Evolutionary conservation across 768 basidiomycete genomes (phyloP), one percentile per base, ranked within the genome.

Genomic region (Mycena chlorophos): DNA sequence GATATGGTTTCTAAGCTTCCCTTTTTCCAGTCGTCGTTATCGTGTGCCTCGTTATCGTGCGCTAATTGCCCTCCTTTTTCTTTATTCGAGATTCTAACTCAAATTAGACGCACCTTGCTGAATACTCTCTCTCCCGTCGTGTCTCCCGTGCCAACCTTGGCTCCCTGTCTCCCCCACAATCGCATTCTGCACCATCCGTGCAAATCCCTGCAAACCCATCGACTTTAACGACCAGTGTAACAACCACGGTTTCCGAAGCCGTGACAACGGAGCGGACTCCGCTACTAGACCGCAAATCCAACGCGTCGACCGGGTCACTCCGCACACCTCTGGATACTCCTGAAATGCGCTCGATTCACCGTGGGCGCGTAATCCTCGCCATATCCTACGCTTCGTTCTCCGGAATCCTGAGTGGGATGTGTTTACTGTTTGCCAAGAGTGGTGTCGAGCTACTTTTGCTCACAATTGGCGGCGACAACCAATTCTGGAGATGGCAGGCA

Each of bases 381-480:
- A 77, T 94, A 43, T 89, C 91, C 1, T 98, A 91, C 69, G 88
- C 94, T 16, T 91, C 91, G 13, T 83, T 87, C 49, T 93, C 90
- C 3, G 94, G 94, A 0, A 93, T 91, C 20, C 75, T 96, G 25
- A 91, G 88, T 3, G 94, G 94, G 22, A 89, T 98, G 85, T 96
- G 92, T 67, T 75, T 98, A 23, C 77, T 98, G 16, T 91, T 96
- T 60, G 94, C 94, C 16, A 98, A 98, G 75, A 91, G 91, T 56
- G 94, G 91, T 2, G 90, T 94, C 12, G 93, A 96, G 71, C 76
- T 98, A 8, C 76, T 96, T 6, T 73, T 98, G 54, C 73, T 94
- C 29, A 93, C 92, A 0, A 59, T 93, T 23, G 71, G 78, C 4
- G 89, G 89, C 6, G 69, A 86, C 30, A 91, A 91, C 64, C 91